Conservation (phyloP, 176 grass and related monocot genomes). For the Lolium multiflorum region DNA sequence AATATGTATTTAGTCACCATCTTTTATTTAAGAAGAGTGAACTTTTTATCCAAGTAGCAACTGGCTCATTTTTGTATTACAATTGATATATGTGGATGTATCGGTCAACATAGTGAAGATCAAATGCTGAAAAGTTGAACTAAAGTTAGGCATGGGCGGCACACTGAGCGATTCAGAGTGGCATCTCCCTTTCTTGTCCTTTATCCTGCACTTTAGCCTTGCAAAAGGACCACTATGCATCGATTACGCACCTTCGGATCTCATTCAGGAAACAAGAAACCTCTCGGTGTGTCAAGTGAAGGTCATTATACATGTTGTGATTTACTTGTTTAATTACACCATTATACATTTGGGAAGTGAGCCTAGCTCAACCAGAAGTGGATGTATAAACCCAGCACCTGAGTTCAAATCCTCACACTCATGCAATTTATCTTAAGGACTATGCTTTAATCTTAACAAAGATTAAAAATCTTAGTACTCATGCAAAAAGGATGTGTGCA, state of each 20-base stretch:
- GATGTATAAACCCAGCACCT: too few species aligned
- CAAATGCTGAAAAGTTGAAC: background rate
- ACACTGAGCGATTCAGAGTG: background rate
- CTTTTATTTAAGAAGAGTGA: too few species aligned
- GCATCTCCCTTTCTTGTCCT: constrained; percentile 23
- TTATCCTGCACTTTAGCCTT: constrained; percentile 15
- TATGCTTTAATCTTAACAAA: too few species aligned
- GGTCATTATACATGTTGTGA: background rate
- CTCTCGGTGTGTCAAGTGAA: background rate
- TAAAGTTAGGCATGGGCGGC: constrained; percentile 16
- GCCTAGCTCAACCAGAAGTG: too few species aligned
- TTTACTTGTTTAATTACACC: background rate
- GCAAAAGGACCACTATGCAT: background rate
- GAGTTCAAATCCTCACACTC: too few species aligned
- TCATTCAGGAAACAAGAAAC: background rate
- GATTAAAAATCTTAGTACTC: too few species aligned
- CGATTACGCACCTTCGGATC: background rate
- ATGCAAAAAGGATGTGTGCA: too few species aligned
- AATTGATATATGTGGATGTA: background rate
- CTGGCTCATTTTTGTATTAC: too few species aligned
- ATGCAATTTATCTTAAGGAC: too few species aligned
- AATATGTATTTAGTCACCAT: too few species aligned
- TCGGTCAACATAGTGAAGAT: background rate
- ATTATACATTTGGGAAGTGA: too few species aligned
- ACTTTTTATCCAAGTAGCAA: too few species aligned